Evolutionary conservation across 1,284 basidiomycete genomes (phyloP).

Genomic region (Neolentinus lepideus): DNA sequence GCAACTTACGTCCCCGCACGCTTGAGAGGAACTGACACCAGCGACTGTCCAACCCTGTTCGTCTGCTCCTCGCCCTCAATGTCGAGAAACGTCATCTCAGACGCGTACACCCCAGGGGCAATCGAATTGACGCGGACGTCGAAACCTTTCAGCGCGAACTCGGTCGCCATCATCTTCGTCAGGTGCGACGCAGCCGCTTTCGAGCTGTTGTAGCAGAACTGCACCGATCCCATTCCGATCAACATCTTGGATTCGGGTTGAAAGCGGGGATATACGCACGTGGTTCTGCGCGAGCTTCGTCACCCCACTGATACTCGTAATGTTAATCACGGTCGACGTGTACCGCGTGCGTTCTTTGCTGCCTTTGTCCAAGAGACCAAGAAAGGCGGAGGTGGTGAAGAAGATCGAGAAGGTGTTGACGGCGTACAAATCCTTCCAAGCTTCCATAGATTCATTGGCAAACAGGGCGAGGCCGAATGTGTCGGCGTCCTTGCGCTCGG

Average conservation of each 20-base stretch:
- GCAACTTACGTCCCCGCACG: slow-evolving; percentile 59
- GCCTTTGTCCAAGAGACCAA: slow-evolving; percentile 67
- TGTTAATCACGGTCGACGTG: slow-evolving; percentile 65
- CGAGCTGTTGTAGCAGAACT: slow-evolving; percentile 76
- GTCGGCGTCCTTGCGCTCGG: slow-evolving; percentile 53
- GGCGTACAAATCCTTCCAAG: slow-evolving; percentile 52
- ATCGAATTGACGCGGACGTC: slow-evolving; percentile 67
- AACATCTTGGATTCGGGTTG: too few species aligned
- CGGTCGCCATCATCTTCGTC: slow-evolving; percentile 68
- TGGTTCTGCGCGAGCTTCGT: slow-evolving; percentile 68
- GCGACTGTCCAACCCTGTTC: slow-evolving; percentile 41
- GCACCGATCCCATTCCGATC: too few species aligned
- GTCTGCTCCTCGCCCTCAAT: slow-evolving; percentile 39
- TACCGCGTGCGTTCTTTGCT: slow-evolving; percentile 48
- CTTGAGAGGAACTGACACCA: slow-evolving; percentile 22
- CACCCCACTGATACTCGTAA: slow-evolving; percentile 68
- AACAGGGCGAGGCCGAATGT: slow-evolving; percentile 61
- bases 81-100: slow-evolving; percentile 62
- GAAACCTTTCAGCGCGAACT: slow-evolving; percentile 60
- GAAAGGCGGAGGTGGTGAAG: slow-evolving; percentile 69
- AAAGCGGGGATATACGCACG: slow-evolving; percentile 35
- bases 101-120: slow-evolving; percentile 67
- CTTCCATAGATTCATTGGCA: slow-evolving; percentile 53
- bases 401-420: slow-evolving; percentile 69
- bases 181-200: slow-evolving; percentile 74